Base-by-base conservation (phyloP, 2,329 filamentous ascomycete genomes). In the Epichloe uncinata region DNA sequence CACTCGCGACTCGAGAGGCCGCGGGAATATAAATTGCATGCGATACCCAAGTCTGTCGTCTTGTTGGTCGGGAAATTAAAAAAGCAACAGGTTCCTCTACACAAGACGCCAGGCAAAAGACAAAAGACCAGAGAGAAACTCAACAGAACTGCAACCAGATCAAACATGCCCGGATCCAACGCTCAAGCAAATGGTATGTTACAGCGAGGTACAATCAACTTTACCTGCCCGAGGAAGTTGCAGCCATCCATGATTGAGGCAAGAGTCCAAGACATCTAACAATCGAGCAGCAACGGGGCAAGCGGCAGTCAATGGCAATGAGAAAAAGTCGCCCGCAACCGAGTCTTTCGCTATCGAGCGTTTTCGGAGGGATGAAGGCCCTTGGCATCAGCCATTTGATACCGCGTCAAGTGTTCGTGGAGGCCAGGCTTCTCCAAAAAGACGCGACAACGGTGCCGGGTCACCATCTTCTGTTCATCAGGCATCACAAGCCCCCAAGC, bases 371-470 rank as follows among this genome's bases (percentile, higher is more conserved):
- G 44, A 52, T 15, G 50, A 48, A 1, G 50, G 50, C 9, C 47
- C 50, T 16, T 49, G 47, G 50, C 38, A 49, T 34, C 43, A 45
- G 22, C 44, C 44, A 38, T 38, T 42, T 18, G 47, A 45, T 18
- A 47, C 33, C 13, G 13, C 38, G 18, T 20, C 50, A 8, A 38
- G 15, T 34, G 30, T 26, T 8, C 37, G 26, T 26, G 37, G 16
- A 9, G n/a, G 13, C 13, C 4, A 15, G 30, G 42, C 13, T 37
- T 22, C 45, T 33, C 11, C 6, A n/a, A 45, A n/a, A 9, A 18
- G 22, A 8, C 8, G 8, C 35, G 33, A 16, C 37, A 37, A 35
- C 22, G 33, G 40, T 15, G 18, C 18, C 18, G 16, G 37, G 30
- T 3, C 37, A 9, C 38, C 37, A 30, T 13, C 41, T 20, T 44